Conservation (phyloP, 1,284 basidiomycete genomes). For the Moesziomyces globuligerus region DNA sequence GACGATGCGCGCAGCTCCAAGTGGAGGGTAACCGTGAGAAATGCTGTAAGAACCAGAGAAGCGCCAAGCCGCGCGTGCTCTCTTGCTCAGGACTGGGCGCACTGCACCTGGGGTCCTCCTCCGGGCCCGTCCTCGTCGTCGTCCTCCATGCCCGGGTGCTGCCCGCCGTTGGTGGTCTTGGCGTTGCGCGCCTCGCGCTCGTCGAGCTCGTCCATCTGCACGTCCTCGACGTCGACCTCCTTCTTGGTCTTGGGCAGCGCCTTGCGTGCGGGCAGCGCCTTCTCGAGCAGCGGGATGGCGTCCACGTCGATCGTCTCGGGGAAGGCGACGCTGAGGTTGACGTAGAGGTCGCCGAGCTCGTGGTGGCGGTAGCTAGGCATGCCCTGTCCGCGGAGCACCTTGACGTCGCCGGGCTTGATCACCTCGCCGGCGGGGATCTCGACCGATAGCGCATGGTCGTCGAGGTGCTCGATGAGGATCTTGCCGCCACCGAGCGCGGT, state of each 20-base stretch:
- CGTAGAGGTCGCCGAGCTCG: slow-evolving; percentile 91
- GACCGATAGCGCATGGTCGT: slow-evolving; percentile 87
- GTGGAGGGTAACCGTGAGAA: not conserved
- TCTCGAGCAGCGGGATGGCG: slow-evolving; percentile 80
- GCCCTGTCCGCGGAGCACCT: slow-evolving; percentile 91
- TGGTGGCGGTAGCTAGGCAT: slow-evolving; percentile 99
- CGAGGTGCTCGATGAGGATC: slow-evolving; percentile 90
- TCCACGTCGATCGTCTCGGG: slow-evolving; percentile 81
- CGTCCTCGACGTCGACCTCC: slow-evolving; percentile 80
- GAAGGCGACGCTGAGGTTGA: slow-evolving; percentile 89
- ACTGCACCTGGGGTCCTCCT: slow-evolving; percentile 62
- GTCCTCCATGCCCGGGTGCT: slow-evolving; percentile 77
- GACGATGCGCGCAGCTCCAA: too few relatives aligned
- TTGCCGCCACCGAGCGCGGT: slow-evolving; percentile 93
- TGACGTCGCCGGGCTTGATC: slow-evolving; percentile 89
- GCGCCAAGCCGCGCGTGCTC: too few relatives aligned
- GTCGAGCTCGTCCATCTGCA: slow-evolving; percentile 83
- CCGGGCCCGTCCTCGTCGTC: slow-evolving; percentile 72
- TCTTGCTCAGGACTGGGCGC: slow-evolving; percentile 57
- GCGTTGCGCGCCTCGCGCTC: slow-evolving; percentile 75
- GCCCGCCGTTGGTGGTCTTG: slow-evolving; percentile 65
- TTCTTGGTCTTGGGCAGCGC: slow-evolving; percentile 77
- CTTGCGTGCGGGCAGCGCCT: slow-evolving; percentile 83
- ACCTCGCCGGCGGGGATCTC: slow-evolving; percentile 85
- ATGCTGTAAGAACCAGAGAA: not conserved